phyloP scores from a whole-genome alignment of 257 asterid genomes.

The Rauvolfia tetraphylla region DNA sequence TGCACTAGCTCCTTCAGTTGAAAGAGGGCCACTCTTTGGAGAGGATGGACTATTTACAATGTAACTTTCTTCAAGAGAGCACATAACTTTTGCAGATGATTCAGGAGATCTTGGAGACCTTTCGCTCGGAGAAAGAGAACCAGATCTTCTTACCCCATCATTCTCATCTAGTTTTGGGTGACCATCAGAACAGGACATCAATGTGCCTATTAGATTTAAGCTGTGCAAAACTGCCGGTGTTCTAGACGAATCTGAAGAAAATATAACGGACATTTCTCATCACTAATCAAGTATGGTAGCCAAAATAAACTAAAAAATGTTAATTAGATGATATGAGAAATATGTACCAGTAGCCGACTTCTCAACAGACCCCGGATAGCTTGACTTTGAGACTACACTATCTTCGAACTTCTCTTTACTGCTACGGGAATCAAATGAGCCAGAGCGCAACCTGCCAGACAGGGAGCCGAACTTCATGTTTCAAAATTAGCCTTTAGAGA shows the following conservation, averaged over 20 bases:
- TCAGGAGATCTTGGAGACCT: constrained; percentile 22
- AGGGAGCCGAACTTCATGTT: not conserved
- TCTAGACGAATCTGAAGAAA: constrained; percentile 22
- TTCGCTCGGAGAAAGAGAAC: constrained; percentile 21
- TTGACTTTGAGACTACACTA: constrained; percentile 17
- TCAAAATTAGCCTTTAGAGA: not conserved
- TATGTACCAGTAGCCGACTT: constrained; percentile 29
- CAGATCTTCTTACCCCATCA: constrained; percentile 30
- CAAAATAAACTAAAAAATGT: not conserved
- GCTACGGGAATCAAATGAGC: constrained; percentile 20
- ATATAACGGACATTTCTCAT: not conserved
- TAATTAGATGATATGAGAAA: not conserved
- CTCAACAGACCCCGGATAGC: constrained; percentile 9
- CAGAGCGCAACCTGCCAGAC: constrained; percentile 14
- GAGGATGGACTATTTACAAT: constrained; percentile 32
- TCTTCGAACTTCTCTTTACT: constrained; percentile 31
- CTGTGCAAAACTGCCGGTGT: constrained; percentile 16
- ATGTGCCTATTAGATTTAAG: constrained; percentile 18
- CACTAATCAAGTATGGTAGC: not conserved
- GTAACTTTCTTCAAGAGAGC: constrained; percentile 31
- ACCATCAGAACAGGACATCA: constrained; percentile 24
- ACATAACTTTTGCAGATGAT: constrained; percentile 26
- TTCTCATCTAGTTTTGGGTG: constrained; percentile 25
- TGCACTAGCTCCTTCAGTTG: constrained; percentile 21
- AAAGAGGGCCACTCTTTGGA: constrained; percentile 25